Base-by-base conservation (phyloP, 1,284 basidiomycete genomes). In the Rhizopogon parksii region DNA sequence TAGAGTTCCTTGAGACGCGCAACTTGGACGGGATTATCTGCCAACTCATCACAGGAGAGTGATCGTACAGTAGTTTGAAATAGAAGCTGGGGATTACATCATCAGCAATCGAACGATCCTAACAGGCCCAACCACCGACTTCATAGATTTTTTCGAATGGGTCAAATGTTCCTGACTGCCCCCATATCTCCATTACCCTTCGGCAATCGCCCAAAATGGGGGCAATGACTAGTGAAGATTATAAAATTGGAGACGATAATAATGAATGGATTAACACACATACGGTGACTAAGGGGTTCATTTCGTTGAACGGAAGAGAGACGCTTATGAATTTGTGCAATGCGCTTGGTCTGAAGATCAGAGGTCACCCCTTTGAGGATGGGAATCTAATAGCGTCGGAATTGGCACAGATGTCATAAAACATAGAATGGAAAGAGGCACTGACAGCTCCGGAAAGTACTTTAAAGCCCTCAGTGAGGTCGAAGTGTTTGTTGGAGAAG, bases 381-480 rank as follows among this genome's bases (percentile, higher is more conserved):
- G 56, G 83, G 83, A 56, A 86, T 83, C 83, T 86, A 47, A 30
- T 21, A 37, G 56, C 46, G 34, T 53, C 46, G 50, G 46, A 24
- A 52, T 37, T 12, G 19, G 52, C 30, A 34, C 4, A 40, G 11
- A 50, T 52, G n/a, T 49, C 17, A 34, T 19, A 45, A 39, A 51
- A 46, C 19, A 34, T 19, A 45, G 40, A 52, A 46, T 49, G 46
- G 37, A 42, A 47, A 19, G 45, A 40, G 34, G 46, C 45, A 75
- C 81, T 56, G 62, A 88, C 85, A 49, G 82, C 83, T 49, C 85
- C 85, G 49, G 83, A 85, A 53, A 88, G 73, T 57, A 85, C 77
- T 59, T 80, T 83, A 71, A 86, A 88, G 12, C 84, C 85, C 69
- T 85, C 82, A 40, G 81, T 83, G 49, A 88, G 74, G 66, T 88